Evolutionary conservation across 352 stramenopile species (phyloP).

Genomic region (Pythium dissimile): DNA sequence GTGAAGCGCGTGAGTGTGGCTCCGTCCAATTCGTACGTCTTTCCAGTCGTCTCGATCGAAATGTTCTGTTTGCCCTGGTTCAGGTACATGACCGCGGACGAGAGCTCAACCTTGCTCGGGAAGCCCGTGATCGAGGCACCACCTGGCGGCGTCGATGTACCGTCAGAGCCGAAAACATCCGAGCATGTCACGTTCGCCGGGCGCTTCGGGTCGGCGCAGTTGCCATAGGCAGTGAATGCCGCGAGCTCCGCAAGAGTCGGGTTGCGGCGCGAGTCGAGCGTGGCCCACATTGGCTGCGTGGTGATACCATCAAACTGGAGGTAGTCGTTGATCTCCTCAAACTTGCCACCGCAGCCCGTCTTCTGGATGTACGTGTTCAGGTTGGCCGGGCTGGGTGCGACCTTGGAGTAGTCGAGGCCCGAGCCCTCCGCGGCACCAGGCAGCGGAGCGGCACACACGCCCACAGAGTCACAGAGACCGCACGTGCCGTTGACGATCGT

Average conservation of each 20-base stretch:
- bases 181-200: constrained; percentile 55
- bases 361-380: constrained; percentile 47
- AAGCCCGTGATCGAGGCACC: constrained; percentile 53
- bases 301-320: constrained; percentile 52
- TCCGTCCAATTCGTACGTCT: constrained; percentile 29
- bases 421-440: constrained; percentile 50
- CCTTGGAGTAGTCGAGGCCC: constrained; percentile 67
- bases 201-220: constrained; percentile 45
- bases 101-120: constrained; percentile 32
- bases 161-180: constrained; percentile 48
- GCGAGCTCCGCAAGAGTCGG: constrained; percentile 53
- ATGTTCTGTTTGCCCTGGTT: constrained; percentile 57
- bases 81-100: constrained; percentile 44
- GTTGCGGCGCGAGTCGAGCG: constrained; percentile 48
- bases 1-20: constrained; percentile 55
- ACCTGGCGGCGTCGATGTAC: constrained; percentile 33
- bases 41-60: constrained; percentile 41
- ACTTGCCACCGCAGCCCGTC: constrained; percentile 62
- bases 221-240: constrained; percentile 45
- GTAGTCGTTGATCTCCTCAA: constrained; percentile 51
- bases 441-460: constrained; percentile 52
- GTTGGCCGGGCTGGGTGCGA: constrained; percentile 24
- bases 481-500: constrained; percentile 36
- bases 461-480: constrained; percentile 29
- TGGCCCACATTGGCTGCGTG: constrained; percentile 38